These are phyloP conservation scores for Arctium minus DNA, from an alignment of 129 eudicot species.

Conservation along the genomic window DNA sequence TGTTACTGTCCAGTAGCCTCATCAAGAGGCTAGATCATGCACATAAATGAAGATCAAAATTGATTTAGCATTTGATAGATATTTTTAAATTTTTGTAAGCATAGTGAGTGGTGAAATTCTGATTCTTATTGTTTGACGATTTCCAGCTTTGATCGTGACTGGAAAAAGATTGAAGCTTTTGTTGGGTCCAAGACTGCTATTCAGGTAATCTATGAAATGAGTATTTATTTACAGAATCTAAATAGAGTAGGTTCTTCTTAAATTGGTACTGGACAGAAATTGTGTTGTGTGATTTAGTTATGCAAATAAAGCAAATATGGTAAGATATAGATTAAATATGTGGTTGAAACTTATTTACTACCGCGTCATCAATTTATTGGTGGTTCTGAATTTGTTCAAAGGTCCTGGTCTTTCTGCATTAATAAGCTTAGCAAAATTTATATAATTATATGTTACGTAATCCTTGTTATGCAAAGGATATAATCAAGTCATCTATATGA, in stretches of 20 bases:
- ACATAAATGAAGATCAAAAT: neutral
- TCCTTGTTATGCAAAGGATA: neutral
- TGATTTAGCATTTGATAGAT: neutral
- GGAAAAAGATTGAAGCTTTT: slow-evolving; percentile 97
- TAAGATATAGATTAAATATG: neutral
- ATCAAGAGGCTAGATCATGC: neutral
- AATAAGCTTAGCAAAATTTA: neutral
- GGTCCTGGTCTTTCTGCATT: neutral
- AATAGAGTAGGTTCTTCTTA: neutral
- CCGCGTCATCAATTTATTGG: neutral
- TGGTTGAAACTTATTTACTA: neutral
- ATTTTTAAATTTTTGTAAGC: neutral
- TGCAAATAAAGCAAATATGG: neutral
- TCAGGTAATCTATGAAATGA: slow-evolving; percentile 44
- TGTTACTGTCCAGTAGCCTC: neutral
- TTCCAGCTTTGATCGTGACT: slow-evolving; percentile 90
- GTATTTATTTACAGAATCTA: neutral
- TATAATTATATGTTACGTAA: neutral
- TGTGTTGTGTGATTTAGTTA: neutral
- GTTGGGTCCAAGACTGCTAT: slow-evolving; percentile 92
- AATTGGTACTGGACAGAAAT: neutral
- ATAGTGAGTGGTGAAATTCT: neutral
- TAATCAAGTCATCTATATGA: neutral
- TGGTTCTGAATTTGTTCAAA: neutral
- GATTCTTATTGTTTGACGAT: neutral